These are phyloP conservation scores for Verticillium dahliae DNA, from an alignment of 2,329 filamentous ascomycete genomes.

Conservation along the genomic window DNA sequence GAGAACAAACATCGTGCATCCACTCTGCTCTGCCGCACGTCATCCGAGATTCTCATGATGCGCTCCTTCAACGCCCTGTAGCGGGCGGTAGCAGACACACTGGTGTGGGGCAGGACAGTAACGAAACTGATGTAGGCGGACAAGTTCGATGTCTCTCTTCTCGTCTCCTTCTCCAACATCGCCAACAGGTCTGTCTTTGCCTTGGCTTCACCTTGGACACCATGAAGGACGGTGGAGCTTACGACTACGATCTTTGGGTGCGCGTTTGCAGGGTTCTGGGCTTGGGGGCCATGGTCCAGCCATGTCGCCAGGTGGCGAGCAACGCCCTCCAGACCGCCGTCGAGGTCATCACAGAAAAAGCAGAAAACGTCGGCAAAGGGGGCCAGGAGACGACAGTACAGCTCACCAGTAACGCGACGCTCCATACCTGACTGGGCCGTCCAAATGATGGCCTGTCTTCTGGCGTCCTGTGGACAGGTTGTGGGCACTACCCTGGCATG, in stretches of 20 bases:
- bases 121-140: not conserved
- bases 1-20: constrained; percentile 3
- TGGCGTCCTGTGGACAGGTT: not conserved
- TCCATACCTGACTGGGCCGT: not conserved
- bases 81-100: not conserved
- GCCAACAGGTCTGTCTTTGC: not conserved
- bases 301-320: not conserved
- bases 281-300: not conserved
- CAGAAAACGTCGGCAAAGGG: constrained; percentile 2
- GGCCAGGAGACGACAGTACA: constrained; percentile 2
- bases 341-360: constrained; percentile 1
- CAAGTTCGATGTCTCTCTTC: not conserved
- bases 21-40: not conserved
- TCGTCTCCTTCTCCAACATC: not conserved
- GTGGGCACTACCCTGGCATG: not conserved
- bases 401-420: not conserved
- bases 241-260: not conserved
- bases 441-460: not conserved
- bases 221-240: not conserved
- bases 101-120: not conserved
- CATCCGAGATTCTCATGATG: not conserved
- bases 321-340: not conserved
- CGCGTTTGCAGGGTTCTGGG: too few species aligned
- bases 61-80: not conserved
- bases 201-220: not conserved